Evolutionary conservation across 495 filamentous ascomycete genomes (phyloP), one percentile per base, ranked within the genome.

Genomic region (Amphirosellinia nigrospora): DNA sequence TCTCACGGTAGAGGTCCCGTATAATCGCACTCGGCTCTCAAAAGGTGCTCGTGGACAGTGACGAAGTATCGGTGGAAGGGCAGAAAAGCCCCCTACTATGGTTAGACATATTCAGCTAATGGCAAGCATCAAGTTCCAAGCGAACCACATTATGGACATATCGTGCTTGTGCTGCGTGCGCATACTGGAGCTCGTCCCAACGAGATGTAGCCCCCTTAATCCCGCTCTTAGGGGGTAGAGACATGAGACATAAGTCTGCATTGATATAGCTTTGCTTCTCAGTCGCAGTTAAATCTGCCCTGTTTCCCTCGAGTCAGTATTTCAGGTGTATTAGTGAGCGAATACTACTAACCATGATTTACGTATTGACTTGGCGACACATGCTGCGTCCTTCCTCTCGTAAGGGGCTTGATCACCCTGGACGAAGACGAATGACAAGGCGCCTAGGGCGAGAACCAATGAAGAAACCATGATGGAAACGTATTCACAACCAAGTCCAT

Each of bases 1-100:
- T 67, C 83, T 70, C 78, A 86, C 81, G 85, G 83, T 30, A 85
- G 78, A 15, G 75, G 72, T 4, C 82, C 82, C 11, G 62, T 72
- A 69, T 84, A 87, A 30, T 78, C 77, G 64, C 86, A 88, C 59
- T 82, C 80, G 2, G 79, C 71, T 48, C 77, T 71, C 32, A 89
- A 70, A 0, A 82, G 62, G 6, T 78, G 77, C 69, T 86, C 86
- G 58, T 84, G 84, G 3, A 79, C 71, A 26, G 75, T 72, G 5
- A 85, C 32, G 50, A 83, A 84, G 67, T 85, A 85, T 59, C 86
- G 78, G 70, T 88, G 86, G 78, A 82, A 87, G 13, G 83, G 82
- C 15, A 86, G 71, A 72, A 87, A 87, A 4, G 74, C 75, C 16
- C 79, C 79, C 75, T 77, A 45, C 9, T 21, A 7, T 21, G 15